Percentiles rank a stretch among this genome's conserved stretches.
These are phyloP conservation scores for Dothideomycetidae sp. DNA, from an alignment of 2,329 filamentous ascomycete species.

Conservation along the genomic window DNA sequence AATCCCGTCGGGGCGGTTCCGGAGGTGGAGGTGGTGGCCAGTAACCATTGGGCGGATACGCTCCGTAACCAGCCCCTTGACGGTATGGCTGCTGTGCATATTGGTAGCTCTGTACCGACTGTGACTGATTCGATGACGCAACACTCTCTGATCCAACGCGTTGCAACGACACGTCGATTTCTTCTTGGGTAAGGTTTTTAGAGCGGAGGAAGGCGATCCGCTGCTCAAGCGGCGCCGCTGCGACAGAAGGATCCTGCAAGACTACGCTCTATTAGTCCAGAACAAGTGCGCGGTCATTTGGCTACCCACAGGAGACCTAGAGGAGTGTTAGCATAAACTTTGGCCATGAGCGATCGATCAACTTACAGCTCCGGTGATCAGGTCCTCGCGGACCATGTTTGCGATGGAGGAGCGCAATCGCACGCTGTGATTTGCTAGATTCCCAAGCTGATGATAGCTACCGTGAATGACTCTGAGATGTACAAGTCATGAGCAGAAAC, in stretches of 20 bases:
- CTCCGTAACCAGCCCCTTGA: constrained; percentile 35
- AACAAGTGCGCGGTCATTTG: neutral
- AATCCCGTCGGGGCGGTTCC: constrained; percentile 65
- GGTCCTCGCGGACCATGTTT: constrained; percentile 87
- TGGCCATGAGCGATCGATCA: neutral
- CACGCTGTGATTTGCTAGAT: no score
- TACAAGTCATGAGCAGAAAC: no score
- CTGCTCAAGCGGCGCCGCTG: constrained; percentile 80
- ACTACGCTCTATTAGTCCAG: constrained; percentile 51
- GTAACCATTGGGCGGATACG: constrained; percentile 38
- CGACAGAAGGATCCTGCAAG: constrained; percentile 85
- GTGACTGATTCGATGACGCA: constrained; percentile 26
- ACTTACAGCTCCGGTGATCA: constrained; percentile 60
- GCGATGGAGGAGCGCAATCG: neutral
- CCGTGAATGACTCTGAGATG: no score
- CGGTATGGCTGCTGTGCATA: constrained; percentile 25
- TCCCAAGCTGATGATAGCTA: no score
- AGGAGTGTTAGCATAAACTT: constrained; percentile 16
- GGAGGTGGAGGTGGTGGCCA: constrained; percentile 41
- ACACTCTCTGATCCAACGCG: constrained; percentile 48
- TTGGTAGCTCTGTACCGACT: constrained; percentile 32
- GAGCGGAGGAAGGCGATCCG: constrained; percentile 84
- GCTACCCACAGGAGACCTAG: constrained; percentile 38
- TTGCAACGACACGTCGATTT: constrained; percentile 72
- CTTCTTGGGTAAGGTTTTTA: constrained; percentile 93